Conservation (phyloP, 345 rosid species). For the Microcos paniculata region DNA sequence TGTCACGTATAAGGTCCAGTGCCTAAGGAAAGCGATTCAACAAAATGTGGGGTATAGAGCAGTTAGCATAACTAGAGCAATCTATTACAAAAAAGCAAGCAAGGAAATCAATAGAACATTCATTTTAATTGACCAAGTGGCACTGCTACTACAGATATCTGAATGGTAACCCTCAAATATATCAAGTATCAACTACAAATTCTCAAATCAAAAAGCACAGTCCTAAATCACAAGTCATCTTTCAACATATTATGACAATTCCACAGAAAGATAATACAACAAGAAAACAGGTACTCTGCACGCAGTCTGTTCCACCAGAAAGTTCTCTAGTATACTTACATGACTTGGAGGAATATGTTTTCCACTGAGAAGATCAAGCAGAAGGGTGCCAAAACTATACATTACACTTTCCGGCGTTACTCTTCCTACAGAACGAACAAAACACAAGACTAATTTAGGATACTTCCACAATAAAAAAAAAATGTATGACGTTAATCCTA, state of each 20-base stretch:
- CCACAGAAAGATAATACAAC: background rate
- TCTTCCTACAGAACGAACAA: slow-evolving; percentile 53
- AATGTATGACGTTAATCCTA: background rate
- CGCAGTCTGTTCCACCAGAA: background rate
- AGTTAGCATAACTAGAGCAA: background rate
- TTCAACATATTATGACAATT: background rate
- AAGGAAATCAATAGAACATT: background rate
- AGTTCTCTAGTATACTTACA: slow-evolving; percentile 44
- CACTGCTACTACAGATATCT: too few relatives aligned
- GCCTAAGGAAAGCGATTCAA: slow-evolving; percentile 51
- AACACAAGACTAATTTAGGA: background rate
- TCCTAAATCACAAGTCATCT: background rate
- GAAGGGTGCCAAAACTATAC: slow-evolving; percentile 93
- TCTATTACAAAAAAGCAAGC: background rate
- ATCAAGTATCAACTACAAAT: background rate
- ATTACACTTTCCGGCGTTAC: slow-evolving; percentile 94
- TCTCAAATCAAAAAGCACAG: background rate
- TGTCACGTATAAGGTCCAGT: slow-evolving; percentile 86
- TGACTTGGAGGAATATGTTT: slow-evolving; percentile 96
- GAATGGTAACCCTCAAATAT: background rate
- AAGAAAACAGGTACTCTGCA: background rate
- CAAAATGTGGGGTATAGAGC: slow-evolving; percentile 10
- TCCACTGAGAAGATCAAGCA: slow-evolving; percentile 96
- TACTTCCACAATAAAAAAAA: background rate
- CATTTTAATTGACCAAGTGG: background rate